Evolutionary conservation across 2,329 filamentous ascomycete genomes (phyloP).

Genomic region (Diplodia seriata): DNA sequence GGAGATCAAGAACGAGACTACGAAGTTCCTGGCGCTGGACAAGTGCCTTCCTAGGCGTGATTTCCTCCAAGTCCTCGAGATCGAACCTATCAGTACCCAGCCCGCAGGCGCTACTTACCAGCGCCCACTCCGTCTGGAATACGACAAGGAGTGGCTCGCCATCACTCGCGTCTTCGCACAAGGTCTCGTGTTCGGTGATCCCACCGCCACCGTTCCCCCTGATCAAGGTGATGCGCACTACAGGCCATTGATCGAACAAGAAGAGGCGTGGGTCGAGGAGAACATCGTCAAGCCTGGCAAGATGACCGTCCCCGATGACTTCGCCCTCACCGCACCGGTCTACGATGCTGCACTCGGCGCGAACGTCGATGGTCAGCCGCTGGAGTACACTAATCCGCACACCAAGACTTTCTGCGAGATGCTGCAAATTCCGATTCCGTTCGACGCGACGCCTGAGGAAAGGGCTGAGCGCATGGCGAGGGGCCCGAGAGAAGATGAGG

Average conservation of each 20-base stretch:
- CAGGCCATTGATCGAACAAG: conserved; percentile 68
- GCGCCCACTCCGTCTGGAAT: conserved; percentile 69
- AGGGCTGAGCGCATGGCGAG: conserved; percentile 63
- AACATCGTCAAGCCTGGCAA: conserved; percentile 69
- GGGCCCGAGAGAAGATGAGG: conserved; percentile 38
- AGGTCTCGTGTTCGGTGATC: conserved; percentile 62
- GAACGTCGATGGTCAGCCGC: conserved; percentile 67
- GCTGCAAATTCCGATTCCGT: conserved; percentile 77
- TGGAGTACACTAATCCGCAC: conserved; percentile 87
- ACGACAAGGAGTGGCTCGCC: conserved; percentile 94
- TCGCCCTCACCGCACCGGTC: conserved; percentile 75
- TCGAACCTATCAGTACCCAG: conserved; percentile 51
- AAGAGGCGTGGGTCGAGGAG: conserved; percentile 80
- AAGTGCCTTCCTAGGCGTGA: conserved; percentile 83
- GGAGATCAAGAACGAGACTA: conserved; percentile 77
- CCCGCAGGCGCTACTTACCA: conserved; percentile 38
- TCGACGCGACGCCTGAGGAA: conserved; percentile 75
- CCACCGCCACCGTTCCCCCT: conserved; percentile 58
- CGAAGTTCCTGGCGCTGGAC: conserved; percentile 87
- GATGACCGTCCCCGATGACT: conserved; percentile 78
- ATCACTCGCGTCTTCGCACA: conserved; percentile 83
- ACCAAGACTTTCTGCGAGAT: conserved; percentile 82
- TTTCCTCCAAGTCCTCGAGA: conserved; percentile 79
- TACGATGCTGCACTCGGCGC: conserved; percentile 67
- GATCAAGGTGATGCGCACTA: conserved; percentile 76